These are phyloP conservation scores for Senna siamea DNA, from an alignment of 306 rosid genomes.

Conservation along the genomic window DNA sequence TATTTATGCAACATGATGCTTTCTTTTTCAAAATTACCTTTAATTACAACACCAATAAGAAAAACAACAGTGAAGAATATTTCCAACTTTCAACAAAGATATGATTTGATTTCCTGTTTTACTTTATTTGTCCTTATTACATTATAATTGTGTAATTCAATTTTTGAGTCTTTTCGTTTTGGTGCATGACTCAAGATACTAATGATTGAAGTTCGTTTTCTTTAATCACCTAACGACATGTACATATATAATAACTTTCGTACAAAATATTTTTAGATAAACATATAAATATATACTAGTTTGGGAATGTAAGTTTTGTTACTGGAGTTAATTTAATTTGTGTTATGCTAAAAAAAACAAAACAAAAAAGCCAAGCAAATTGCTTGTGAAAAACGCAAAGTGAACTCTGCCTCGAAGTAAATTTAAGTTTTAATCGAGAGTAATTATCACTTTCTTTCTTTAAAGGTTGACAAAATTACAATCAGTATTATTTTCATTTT, in stretches of 20 bases:
- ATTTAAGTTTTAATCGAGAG: no score
- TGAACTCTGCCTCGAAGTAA: neutral
- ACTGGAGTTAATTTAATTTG: neutral
- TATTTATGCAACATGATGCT: slow-evolving; percentile 1
- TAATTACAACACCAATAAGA: slow-evolving; percentile 13
- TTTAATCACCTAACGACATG: slow-evolving; percentile 14
- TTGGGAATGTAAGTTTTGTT: neutral
- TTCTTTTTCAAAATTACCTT: slow-evolving; percentile 26
- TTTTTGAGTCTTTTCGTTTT: neutral
- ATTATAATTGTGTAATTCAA: neutral
- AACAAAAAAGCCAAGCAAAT: neutral
- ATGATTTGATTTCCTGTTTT: neutral
- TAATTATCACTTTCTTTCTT: no score
- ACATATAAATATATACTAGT: no score
- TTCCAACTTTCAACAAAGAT: neutral
- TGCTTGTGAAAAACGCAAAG: slow-evolving; percentile 45
- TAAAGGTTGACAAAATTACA: no score
- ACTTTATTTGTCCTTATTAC: neutral
- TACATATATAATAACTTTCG: neutral
- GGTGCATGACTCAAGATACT: neutral
- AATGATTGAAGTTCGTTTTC: no score
- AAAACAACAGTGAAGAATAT: slow-evolving; percentile 1
- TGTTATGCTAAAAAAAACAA: neutral
- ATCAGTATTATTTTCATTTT: no score
- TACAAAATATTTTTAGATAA: neutral